phyloP scores from a whole-genome alignment of 2,329 filamentous ascomycete genomes.

The Blastomyces parvus region DNA sequence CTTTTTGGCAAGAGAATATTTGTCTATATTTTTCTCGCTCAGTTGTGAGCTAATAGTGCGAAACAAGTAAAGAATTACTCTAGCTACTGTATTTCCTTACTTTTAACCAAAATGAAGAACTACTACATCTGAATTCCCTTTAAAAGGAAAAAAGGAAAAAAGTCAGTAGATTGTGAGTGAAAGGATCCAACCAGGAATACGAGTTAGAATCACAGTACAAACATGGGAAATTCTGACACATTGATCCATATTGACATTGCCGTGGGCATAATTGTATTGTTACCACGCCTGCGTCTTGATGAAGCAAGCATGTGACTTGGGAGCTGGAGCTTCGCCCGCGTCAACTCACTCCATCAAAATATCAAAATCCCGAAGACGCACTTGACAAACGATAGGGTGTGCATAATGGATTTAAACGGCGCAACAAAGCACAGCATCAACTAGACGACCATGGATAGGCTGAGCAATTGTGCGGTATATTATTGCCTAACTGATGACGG shows the following conservation, averaged over 20 bases:
- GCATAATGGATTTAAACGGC: background rate
- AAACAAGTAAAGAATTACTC: background rate
- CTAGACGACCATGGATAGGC: conserved; percentile 1
- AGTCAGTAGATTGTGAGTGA: too few relatives aligned
- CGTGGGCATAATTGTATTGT: too few relatives aligned
- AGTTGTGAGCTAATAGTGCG: background rate
- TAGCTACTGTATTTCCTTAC: background rate
- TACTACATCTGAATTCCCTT: background rate
- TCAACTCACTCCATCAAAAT: background rate
- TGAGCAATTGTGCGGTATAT: background rate
- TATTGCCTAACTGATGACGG: background rate
- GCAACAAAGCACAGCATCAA: background rate
- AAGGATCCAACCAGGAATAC: too few relatives aligned
- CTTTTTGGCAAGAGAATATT: background rate
- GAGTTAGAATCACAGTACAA: background rate
- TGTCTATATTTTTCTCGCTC: background rate
- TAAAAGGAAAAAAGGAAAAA: too few relatives aligned
- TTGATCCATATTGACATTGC: background rate
- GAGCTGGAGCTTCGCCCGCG: background rate
- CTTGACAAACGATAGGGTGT: background rate
- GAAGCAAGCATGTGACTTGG: background rate
- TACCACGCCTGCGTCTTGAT: background rate
- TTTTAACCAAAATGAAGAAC: background rate
- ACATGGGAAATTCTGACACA: background rate
- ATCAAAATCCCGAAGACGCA: background rate